Base-by-base conservation (phyloP, 306 rosid genomes). In the Pyrus betulifolia region DNA sequence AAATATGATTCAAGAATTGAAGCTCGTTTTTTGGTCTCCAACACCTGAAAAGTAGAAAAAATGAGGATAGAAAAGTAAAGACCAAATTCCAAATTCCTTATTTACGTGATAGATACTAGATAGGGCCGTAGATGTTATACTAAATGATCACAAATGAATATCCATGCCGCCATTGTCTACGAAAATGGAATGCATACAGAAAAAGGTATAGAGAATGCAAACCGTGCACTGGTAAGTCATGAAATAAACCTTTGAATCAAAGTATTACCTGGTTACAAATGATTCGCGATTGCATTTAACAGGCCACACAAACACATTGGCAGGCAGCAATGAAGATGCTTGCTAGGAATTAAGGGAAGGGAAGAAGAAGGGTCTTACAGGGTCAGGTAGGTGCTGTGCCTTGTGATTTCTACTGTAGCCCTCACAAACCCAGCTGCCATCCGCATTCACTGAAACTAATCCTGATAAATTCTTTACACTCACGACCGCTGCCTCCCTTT, bases 1-100 rank as follows among this genome's bases (percentile, higher is more conserved):
- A 95, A 89, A 84, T 95, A 95, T 8, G 97, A 88, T 75, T 89
- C 93, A 58, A 95, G 97, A 81, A 95, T 82, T 67, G 95, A 80
- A 38, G 81, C 91, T 76, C 87, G 91, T 72, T 83, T 88, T 82
- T 83, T 86, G 35, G 87, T 74, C 80, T 92, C 97, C 31, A 71
- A 88, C 69, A 90, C 89, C 97, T 92, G 84, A 75, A 74, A 81
- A 15, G 81, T 38, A 68, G n/a, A 30, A n/a, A 78, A 80, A 23
- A 27, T 18, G 54, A 38, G 0, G 44, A 33, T 55, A 35, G 9
- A 33, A n/a, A 54, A 15, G 70, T 31, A 69, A 69, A 71, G 33
- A 67, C 45, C 21, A 42, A 38, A 15, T 28, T 22, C 57, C 60
- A 28, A 23, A 40, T 55, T 42, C 74, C 25, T 4, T 22, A 4